Conservation (phyloP, 352 stramenopile species). For the Globisporangium viniferum region DNA sequence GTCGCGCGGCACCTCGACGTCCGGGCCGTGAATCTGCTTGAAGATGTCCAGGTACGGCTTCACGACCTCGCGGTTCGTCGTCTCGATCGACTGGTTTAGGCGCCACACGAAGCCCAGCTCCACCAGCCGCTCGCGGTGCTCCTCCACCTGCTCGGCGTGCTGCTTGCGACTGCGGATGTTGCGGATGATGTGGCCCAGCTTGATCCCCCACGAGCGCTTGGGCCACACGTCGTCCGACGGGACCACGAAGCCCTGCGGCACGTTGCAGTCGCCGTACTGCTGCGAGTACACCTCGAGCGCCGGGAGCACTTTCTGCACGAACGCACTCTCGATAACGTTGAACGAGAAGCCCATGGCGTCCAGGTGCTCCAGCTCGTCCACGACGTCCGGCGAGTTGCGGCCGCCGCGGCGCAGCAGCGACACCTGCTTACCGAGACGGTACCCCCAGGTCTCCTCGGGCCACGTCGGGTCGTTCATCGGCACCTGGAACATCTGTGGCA, state of each 20-base stretch:
- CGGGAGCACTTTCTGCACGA: constrained; percentile 52
- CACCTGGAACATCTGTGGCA: constrained; percentile 89
- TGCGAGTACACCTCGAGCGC: constrained; percentile 84
- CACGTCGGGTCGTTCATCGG: constrained; percentile 68
- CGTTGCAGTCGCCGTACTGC: constrained; percentile 83
- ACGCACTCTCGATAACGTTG: constrained; percentile 57
- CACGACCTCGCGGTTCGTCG: constrained; percentile 53
- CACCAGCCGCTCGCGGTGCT: constrained; percentile 74
- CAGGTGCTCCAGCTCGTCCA: constrained; percentile 51
- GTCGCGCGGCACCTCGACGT: constrained; percentile 47
- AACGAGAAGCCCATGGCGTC: constrained; percentile 70
- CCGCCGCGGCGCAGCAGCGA: constrained; percentile 51
- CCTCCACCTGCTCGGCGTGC: constrained; percentile 84
- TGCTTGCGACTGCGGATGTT: constrained; percentile 87
- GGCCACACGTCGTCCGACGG: constrained; percentile 75
- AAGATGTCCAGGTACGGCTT: constrained; percentile 68
- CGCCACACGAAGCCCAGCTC: constrained; percentile 91
- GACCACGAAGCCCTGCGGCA: constrained; percentile 90
- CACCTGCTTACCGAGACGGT: constrained; percentile 86
- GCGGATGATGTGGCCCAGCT: constrained; percentile 87
- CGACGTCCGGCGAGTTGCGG: constrained; percentile 33
- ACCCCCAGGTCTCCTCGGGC: constrained; percentile 77
- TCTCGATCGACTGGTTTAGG: constrained; percentile 49
- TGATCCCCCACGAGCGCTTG: constrained; percentile 76
- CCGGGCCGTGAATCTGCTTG: constrained; percentile 69